Conservation (phyloP, 306 rosid species). For the Senna tora region DNA sequence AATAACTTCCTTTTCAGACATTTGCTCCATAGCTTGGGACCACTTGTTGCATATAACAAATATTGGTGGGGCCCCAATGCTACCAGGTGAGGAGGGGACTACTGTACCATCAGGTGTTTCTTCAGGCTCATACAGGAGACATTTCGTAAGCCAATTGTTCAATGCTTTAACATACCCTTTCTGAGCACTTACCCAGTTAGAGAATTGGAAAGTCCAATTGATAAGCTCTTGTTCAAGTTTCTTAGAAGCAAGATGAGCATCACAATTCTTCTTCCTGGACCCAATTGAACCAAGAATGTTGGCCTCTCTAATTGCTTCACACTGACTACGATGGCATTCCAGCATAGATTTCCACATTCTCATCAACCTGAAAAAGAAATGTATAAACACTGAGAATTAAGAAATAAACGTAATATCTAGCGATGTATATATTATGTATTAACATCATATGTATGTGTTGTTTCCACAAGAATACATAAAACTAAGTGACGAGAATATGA, state of each 20-base stretch:
- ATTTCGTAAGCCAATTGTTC: conserved; percentile 86
- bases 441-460: conserved; percentile 8
- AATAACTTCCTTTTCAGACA: conserved; percentile 87
- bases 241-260: conserved; percentile 63
- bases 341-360: conserved; percentile 97
- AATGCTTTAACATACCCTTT: conserved; percentile 84
- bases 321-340: conserved; percentile 84
- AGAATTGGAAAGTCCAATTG: conserved; percentile 81
- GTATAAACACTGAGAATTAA: conserved; percentile 4
- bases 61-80: conserved; percentile 87
- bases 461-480: neutral
- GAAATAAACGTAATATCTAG: conserved; percentile 3
- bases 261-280: conserved; percentile 68
- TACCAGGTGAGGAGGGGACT: conserved; percentile 88
- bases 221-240: conserved; percentile 81
- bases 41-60: conserved; percentile 93
- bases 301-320: conserved; percentile 83
- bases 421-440: neutral
- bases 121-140: conserved; percentile 79
- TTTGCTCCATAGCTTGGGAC: conserved; percentile 86
- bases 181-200: conserved; percentile 82
- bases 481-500: conserved; percentile 1
- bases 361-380: conserved; percentile 59
- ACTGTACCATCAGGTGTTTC: conserved; percentile 79
- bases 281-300: conserved; percentile 73